A percentile compares a stretch with the other conserved stretches of the same genome.
Evolutionary conservation across 108 stramenopile genomes (phyloP).

Genomic region (Skeletonema potamos): DNA sequence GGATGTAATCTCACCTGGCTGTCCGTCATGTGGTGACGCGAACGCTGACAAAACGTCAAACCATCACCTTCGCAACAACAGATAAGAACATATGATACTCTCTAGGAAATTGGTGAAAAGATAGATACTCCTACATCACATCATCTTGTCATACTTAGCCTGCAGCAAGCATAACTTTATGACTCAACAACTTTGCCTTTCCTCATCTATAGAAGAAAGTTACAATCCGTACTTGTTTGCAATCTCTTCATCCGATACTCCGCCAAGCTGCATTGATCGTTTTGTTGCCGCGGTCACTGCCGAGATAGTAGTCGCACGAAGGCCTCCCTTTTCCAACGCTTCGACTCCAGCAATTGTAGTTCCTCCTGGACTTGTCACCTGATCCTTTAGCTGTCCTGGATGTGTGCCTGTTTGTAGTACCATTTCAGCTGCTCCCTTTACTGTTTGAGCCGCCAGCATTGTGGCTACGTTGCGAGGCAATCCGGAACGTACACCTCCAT

Average conservation of each 20-base stretch:
- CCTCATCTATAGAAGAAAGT: not conserved
- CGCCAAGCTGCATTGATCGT: constrained; percentile 78
- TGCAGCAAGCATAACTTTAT: not conserved
- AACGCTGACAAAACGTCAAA: too few relatives aligned
- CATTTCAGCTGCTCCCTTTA: constrained; percentile 96
- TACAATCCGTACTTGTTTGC: constrained; percentile 64
- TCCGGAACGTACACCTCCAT: constrained; percentile 94
- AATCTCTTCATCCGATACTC: constrained; percentile 69
- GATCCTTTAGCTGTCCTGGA: constrained; percentile 92
- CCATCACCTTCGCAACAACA: too few relatives aligned
- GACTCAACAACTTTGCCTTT: not conserved
- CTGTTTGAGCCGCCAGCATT: constrained; percentile 92
- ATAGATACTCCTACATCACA: too few relatives aligned
- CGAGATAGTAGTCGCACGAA: constrained; percentile 68
- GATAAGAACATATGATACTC: too few relatives aligned
- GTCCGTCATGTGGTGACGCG: too few relatives aligned
- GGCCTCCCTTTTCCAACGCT: constrained; percentile 85
- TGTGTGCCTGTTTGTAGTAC: constrained; percentile 88
- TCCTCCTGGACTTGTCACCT: constrained; percentile 90
- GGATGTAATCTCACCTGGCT: too few relatives aligned
- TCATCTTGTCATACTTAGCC: too few relatives aligned
- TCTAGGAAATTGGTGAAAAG: too few relatives aligned
- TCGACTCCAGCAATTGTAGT: constrained; percentile 95
- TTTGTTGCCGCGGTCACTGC: constrained; percentile 80
- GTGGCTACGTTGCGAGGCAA: constrained; percentile 85